A percentile compares a stretch with the other conserved stretches of the same genome.
These are phyloP conservation scores for Passalora sequoiae DNA, from an alignment of 2,329 filamentous ascomycete genomes.

Conservation along the genomic window DNA sequence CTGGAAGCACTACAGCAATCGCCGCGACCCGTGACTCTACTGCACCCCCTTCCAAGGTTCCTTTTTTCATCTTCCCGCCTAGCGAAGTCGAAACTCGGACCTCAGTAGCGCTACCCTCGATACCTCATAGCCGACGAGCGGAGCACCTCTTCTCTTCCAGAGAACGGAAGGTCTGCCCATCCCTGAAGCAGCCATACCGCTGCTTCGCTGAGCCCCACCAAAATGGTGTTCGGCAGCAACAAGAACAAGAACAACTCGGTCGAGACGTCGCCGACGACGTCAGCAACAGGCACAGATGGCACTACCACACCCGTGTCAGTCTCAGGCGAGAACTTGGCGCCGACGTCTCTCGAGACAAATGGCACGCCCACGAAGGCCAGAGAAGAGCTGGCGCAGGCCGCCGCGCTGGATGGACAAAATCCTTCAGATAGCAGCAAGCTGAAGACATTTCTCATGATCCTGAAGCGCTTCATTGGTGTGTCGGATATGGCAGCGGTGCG, in stretches of 20 bases:
- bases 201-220: constrained; percentile 2
- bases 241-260: constrained; percentile 5
- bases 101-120: too few relatives aligned
- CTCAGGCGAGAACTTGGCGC: not conserved
- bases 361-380: constrained; percentile 6
- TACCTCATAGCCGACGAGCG: too few relatives aligned
- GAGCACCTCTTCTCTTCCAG: too few relatives aligned
- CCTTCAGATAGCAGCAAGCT: constrained; percentile 82
- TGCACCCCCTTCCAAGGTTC: too few relatives aligned
- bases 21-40: too few relatives aligned
- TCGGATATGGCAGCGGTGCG: constrained; percentile 91
- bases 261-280: constrained; percentile 2
- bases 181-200: constrained; percentile 1
- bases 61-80: too few relatives aligned
- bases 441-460: constrained; percentile 78
- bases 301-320: not conserved
- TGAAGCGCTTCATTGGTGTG: constrained; percentile 93
- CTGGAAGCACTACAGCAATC: too few relatives aligned
- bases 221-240: constrained; percentile 12
- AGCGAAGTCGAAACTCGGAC: too few relatives aligned
- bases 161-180: not conserved
- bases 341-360: constrained; percentile 6
- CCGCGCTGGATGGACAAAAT: constrained; percentile 37
- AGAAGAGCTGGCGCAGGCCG: constrained; percentile 11
- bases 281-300: not conserved